phyloP scores from a whole-genome alignment of 495 filamentous ascomycete species.

The Hypoxylon trugodes region DNA sequence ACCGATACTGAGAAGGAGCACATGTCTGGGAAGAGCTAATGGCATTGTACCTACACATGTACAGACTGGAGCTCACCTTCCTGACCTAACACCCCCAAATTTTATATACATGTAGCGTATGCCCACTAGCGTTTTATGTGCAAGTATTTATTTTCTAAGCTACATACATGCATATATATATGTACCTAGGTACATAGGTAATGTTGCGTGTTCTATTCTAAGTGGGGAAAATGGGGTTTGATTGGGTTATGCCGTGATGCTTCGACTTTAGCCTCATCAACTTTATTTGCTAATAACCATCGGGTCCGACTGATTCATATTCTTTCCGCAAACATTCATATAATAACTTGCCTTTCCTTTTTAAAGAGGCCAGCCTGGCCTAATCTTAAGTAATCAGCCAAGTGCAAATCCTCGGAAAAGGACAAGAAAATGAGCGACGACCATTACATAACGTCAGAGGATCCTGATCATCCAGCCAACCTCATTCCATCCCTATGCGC shows the following conservation, averaged over 20 bases:
- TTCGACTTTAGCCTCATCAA: conserved; percentile 47
- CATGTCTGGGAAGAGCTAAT: too few species aligned
- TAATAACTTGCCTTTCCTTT: neutral
- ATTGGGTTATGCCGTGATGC: conserved; percentile 29
- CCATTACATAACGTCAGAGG: conserved; percentile 74
- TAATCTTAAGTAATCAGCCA: conserved; percentile 16
- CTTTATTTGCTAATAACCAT: conserved; percentile 30
- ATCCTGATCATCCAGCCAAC: conserved; percentile 90
- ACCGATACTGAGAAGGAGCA: too few species aligned
- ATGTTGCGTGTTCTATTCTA: conserved; percentile 19
- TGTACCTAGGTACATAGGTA: neutral
- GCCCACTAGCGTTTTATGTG: too few species aligned
- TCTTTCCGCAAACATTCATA: neutral
- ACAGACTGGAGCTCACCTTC: too few species aligned
- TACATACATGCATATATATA: neutral
- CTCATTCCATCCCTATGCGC: conserved; percentile 90
- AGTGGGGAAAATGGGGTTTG: conserved; percentile 26
- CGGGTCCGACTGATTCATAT: neutral
- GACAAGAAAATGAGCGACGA: conserved; percentile 63
- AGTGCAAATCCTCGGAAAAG: neutral
- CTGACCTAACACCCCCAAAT: too few species aligned
- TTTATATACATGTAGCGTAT: too few species aligned
- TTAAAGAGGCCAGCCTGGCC: conserved; percentile 34
- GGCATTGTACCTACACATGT: too few species aligned
- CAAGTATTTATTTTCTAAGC: too few species aligned